Base-by-base conservation (phyloP, 2,329 filamentous ascomycete species). In the Neopestalotiopsis clavispora region DNA sequence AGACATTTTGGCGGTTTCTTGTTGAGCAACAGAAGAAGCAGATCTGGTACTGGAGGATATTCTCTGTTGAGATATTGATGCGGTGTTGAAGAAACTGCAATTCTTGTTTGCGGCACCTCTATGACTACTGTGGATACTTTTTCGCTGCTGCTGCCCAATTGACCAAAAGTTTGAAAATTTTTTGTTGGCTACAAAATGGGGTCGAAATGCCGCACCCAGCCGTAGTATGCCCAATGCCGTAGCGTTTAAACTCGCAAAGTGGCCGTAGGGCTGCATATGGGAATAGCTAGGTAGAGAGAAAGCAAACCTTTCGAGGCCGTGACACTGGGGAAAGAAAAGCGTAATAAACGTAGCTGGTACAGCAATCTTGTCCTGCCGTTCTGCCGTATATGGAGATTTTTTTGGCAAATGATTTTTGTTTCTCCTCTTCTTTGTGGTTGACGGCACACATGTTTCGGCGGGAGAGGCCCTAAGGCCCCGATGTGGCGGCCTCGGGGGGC, bases 1-100 rank as follows among this genome's bases (percentile, higher is more conserved):
- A 73, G 82, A 81, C 86, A 87, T 88, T 74, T 79, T 82, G 70
- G 56, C 49, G 56, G 45, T 17, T 56, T 56, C 28, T 66, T 66
- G 42, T 17, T 28, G 23, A 40, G 30, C 49, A 62, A 34, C 9
- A 28, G 38, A 65, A 32, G 17, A 20, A 49, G 23, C 40, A 28
- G 23, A 65, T 65, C 62, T 65, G 38, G 20, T 28, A n/a, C 62
- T n/a, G 20, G 14, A 34, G 32, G 23, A 28, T 28, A 32, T n/a
- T 34, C 28, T 58, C 28, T 66, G 13, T 20, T 17, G 17, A 28
- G 32, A 52, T 52, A 20, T 30, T 30, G 63, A 66, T 56, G 63
- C 32, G 42, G 32, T 66, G 49, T 66, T 66, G 49, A 56, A 20
- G 30, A 57, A 57, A 66, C 42, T 34, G 49, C 63, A 40, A 57